These are phyloP conservation scores for Trichocomaceae sp. DNA, from an alignment of 2,329 filamentous ascomycete species.

Conservation along the genomic window DNA sequence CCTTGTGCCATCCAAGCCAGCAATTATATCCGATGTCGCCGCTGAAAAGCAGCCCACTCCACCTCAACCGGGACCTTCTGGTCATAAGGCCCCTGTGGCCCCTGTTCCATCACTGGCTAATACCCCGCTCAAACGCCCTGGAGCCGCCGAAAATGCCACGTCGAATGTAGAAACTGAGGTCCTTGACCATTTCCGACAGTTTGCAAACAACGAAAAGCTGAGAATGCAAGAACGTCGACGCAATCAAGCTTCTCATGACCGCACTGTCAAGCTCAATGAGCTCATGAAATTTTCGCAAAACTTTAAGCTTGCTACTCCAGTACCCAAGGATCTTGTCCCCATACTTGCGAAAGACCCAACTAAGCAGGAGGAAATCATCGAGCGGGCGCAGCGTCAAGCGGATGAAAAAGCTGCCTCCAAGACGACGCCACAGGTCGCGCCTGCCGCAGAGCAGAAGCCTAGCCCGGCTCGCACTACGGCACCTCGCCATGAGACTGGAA, in stretches of 20 bases:
- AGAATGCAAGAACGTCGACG: slow-evolving; percentile 53
- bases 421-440: slow-evolving; percentile 31
- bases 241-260: slow-evolving; percentile 59
- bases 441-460: slow-evolving; percentile 48
- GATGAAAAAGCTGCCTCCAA: slow-evolving; percentile 50
- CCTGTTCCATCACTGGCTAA: slow-evolving; percentile 1
- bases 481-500: slow-evolving; percentile 28
- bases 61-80: slow-evolving; percentile 10
- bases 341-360: slow-evolving; percentile 95
- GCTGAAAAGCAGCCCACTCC: slow-evolving; percentile 29
- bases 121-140: slow-evolving; percentile 21
- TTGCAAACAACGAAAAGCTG: slow-evolving; percentile 56
- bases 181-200: slow-evolving; percentile 58
- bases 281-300: slow-evolving; percentile 88
- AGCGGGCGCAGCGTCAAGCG: slow-evolving; percentile 72
- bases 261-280: slow-evolving; percentile 87
- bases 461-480: slow-evolving; percentile 44
- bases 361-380: slow-evolving; percentile 89
- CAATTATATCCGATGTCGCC: slow-evolving; percentile 5
- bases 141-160: slow-evolving; percentile 47
- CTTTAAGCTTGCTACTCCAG: slow-evolving; percentile 90
- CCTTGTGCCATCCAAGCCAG: slow-evolving; percentile 24
- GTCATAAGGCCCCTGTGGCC: neutral
- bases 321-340: slow-evolving; percentile 82
- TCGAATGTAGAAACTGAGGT: slow-evolving; percentile 57